Evolutionary conservation across 768 basidiomycete genomes (phyloP), one percentile per base, ranked within the genome.

Genomic region (Leccinellum albellum): DNA sequence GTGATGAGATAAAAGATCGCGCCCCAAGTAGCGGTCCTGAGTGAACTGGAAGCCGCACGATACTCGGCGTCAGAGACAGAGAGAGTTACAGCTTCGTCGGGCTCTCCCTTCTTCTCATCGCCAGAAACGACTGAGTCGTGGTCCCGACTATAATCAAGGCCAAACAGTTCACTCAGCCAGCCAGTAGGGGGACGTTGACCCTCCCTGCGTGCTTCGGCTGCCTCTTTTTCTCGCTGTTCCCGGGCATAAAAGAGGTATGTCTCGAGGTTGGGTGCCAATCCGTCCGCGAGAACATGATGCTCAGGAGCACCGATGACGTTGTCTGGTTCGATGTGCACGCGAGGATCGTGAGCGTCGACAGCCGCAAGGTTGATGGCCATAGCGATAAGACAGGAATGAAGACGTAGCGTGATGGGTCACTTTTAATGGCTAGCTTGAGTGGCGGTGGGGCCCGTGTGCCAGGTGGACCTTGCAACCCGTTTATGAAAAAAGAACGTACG

Each of bases 1-100:
- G 83, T 84, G 54, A 84, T 83, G 23, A 83, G 70, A 61, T 80
- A 83, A 57, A 84, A 84, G 0, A 82, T 64, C 1, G 76, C 72
- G 0, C 75, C 72, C 83, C 82, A 84, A 0, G 76, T 73, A 1
- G 82, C 80, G 0, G 78, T 73, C 51, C 80, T 74, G 37, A 84
- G 61, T 0, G 81, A 79, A 21, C 80, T 67, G 4, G 77, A 74
- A 28, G 82, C 81, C 12, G 70, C 70, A 9, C 70, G 70, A 48
- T 66, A 63, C 49, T 71, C 70, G 66, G 70, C 23, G 66, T 71
- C 50, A 54, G 72, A 58, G 75, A 79, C 44, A 6, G 61, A 2
- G 7, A 69, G 51, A 50, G 45, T 51, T 29, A 2, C 53, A 0
- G 28, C 57, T 49, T 66, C 65, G 50, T 64, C 61, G 4, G 40